Evolutionary conservation across 2,329 filamentous ascomycete species (phyloP), one percentile per base, ranked within the genome.

Genomic region (Colletotrichum sp.): DNA sequence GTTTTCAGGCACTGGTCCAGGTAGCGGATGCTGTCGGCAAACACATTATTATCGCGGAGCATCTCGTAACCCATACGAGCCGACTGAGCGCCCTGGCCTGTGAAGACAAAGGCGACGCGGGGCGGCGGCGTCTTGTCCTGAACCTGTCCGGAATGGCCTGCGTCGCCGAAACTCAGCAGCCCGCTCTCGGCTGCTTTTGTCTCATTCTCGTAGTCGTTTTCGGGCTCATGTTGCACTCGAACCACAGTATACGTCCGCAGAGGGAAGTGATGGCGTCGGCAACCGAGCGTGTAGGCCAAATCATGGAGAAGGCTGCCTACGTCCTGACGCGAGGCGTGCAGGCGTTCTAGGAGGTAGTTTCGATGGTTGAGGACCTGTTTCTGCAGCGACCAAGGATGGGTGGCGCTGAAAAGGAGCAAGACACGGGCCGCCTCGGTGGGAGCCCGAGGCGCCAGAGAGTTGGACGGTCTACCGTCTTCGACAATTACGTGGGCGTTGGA

Each of bases 51-150:
- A 13, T 59, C 16, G 9, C 14, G 14, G 12, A 85, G 66, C n/a
- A 85, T 76, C 2, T 79, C 80, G 4, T 80, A 79, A 4, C 83
- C 85, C 86, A 88, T 88, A 0, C 79, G 80, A 6, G 82, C 80
- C 83, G 85, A 88, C 65, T 88, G 87, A 0, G 86, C 85, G 4
- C 87, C 87, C 71, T 88, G 87, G 6, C 87, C 87, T 0, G 85
- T 88, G 78, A 87, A 88, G 21, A 86, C 79, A 24, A 61, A 61
- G 10, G 18, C 52, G 5, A 39, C 3, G 1, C 55, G 55, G 55
- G 55, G 55, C 21, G 21, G 34, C 71, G 1, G 77, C 75, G 10
- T 87, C 80, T 2, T 83, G 52, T 39, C 85, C 0, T 67, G 60
- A 1, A 81, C 77, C 68, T 88, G 52, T 0, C 24, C 14, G 18